phyloP scores from a whole-genome alignment of 805 yeast genomes.

The Metschnikowia lachancei region DNA sequence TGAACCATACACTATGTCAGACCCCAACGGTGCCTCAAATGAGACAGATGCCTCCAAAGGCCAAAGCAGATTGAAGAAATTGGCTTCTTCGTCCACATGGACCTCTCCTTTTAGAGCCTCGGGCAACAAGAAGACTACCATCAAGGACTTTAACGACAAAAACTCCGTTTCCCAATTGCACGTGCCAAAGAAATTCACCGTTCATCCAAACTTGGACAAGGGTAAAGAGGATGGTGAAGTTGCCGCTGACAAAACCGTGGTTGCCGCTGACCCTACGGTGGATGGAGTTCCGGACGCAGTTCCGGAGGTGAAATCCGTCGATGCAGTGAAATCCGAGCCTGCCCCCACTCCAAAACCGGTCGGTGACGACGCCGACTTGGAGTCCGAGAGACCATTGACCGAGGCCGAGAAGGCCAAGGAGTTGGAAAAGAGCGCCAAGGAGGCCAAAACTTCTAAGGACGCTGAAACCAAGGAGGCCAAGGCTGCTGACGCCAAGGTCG shows the following conservation, averaged over 20 bases:
- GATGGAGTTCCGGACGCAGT: constrained; percentile 2
- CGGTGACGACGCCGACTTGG: constrained; percentile 3
- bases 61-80: constrained; percentile 19
- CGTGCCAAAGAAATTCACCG: constrained; percentile 41
- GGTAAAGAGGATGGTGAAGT: constrained; percentile 12
- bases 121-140: constrained; percentile 28
- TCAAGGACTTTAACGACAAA: constrained; percentile 34
- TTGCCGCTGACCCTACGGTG: constrained; percentile 4
- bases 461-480: too few relatives aligned
- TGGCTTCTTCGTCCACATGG: constrained; percentile 34
- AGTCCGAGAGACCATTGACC: constrained; percentile 15
- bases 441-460: not conserved
- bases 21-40: too few relatives aligned
- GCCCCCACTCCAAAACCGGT: not conserved
- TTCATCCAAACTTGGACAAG: constrained; percentile 37
- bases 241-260: constrained; percentile 1
- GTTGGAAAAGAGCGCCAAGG: not conserved
- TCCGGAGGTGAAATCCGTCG: constrained; percentile 4
- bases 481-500: too few relatives aligned
- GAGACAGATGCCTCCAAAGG: constrained; percentile 14
- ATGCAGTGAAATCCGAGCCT: constrained; percentile 2
- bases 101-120: constrained; percentile 41
- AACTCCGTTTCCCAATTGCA: constrained; percentile 33
- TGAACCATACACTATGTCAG: too few relatives aligned
- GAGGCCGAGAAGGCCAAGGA: constrained; percentile 5